A percentile compares a stretch with the other conserved stretches of the same genome.
Evolutionary conservation across 352 stramenopile genomes (phyloP).

Genomic region (Phytophthora pinifolia): DNA sequence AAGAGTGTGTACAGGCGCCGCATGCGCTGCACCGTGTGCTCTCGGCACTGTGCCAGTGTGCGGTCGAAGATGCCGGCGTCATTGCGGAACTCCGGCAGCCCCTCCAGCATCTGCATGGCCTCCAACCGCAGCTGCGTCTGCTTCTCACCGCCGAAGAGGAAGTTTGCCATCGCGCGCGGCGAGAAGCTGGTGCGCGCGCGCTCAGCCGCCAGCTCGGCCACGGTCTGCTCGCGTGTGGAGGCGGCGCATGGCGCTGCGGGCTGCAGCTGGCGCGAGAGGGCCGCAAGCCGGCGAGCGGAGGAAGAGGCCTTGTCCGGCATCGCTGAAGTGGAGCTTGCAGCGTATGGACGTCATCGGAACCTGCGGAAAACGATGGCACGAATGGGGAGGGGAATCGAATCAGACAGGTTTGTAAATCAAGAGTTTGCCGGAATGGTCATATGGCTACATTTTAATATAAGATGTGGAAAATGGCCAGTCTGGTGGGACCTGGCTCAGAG

Average conservation of each 20-base stretch:
- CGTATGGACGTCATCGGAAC: conserved; percentile 9
- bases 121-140: conserved; percentile 50
- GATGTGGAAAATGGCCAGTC: conserved; percentile 9
- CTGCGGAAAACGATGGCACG: neutral
- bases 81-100: conserved; percentile 45
- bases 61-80: conserved; percentile 48
- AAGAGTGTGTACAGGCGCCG: conserved; percentile 63
- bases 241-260: conserved; percentile 24
- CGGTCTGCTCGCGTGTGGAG: conserved; percentile 43
- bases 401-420: too few species aligned
- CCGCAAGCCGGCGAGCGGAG: conserved; percentile 42
- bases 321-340: too few species aligned
- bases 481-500: too few species aligned
- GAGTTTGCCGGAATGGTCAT: too few species aligned
- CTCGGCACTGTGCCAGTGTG: conserved; percentile 47
- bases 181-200: conserved; percentile 50
- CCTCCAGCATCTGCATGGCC: conserved; percentile 48
- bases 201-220: conserved; percentile 52
- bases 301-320: conserved; percentile 23
- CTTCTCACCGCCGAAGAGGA: conserved; percentile 51
- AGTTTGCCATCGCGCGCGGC: conserved; percentile 56
- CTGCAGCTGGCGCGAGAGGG: conserved; percentile 55
- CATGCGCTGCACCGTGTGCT: conserved; percentile 53
- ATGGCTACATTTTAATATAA: conserved; percentile 8
- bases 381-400: neutral